phyloP scores from a whole-genome alignment of 2,329 filamentous ascomycete species.

The Ramichloridium luteum region DNA sequence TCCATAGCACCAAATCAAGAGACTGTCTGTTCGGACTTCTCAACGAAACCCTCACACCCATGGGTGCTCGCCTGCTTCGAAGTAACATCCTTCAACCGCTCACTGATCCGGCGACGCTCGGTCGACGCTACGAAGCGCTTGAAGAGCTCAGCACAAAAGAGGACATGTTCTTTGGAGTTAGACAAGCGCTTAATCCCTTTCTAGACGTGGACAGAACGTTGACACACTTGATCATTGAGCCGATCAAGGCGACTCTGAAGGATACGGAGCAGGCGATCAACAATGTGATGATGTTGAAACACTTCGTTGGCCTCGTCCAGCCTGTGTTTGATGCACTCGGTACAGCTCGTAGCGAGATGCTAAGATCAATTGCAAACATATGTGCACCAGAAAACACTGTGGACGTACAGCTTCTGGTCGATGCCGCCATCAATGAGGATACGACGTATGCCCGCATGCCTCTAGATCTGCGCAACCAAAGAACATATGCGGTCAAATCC shows the following conservation, averaged over 20 bases:
- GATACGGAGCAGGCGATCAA: slow-evolving; percentile 73
- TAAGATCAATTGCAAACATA: slow-evolving; percentile 54
- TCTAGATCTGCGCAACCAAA: slow-evolving; percentile 76
- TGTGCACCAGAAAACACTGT: slow-evolving; percentile 53
- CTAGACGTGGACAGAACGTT: slow-evolving; percentile 69
- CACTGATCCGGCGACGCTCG: slow-evolving; percentile 56
- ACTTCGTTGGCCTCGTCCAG: slow-evolving; percentile 58
- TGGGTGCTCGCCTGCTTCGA: slow-evolving; percentile 73
- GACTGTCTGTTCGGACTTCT: slow-evolving; percentile 75
- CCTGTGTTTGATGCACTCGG: slow-evolving; percentile 56
- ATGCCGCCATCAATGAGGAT: slow-evolving; percentile 64
- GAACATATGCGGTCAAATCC: slow-evolving; percentile 80
- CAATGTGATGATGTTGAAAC: slow-evolving; percentile 74
- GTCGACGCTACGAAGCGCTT: slow-evolving; percentile 65
- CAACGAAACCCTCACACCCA: slow-evolving; percentile 74
- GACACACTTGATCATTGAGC: slow-evolving; percentile 71
- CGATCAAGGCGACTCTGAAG: slow-evolving; percentile 51
- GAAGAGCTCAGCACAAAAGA: slow-evolving; percentile 72
- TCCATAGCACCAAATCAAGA: slow-evolving; percentile 63
- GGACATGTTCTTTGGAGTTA: slow-evolving; percentile 68
- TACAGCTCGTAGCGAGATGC: slow-evolving; percentile 50
- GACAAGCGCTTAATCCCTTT: slow-evolving; percentile 64
- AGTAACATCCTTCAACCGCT: slow-evolving; percentile 83
- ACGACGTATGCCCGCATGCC: slow-evolving; percentile 66
- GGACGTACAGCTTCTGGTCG: slow-evolving; percentile 52